Base-by-base conservation (phyloP, 2,329 filamentous ascomycete species). In the Cladophialophora bantiana region DNA sequence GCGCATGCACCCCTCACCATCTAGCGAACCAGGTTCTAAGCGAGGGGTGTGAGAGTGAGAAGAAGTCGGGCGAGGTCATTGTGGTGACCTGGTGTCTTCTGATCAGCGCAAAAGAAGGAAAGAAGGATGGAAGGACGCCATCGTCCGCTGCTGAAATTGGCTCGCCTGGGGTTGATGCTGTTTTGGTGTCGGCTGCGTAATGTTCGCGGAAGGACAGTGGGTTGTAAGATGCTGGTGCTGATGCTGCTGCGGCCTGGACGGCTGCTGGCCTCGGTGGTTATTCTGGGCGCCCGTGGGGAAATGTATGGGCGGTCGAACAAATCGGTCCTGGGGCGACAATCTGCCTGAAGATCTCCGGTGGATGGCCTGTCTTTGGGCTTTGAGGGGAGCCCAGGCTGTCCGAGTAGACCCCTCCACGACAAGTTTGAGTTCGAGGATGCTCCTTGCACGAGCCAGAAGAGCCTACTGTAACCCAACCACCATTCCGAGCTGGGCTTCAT, bases 111-210 rank as follows among this genome's bases (percentile, higher is more conserved):
- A 5, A 26, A 50, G 45, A n/a, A 50, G 42, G 42, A 50, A 42
- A 42, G 18, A 13, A 10, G 45, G 10, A 26, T 42, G 40, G 15
- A 7, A 26, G 45, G 45, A 50, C 20, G 6, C 1, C 45, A 26
- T 50, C 3, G 15, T 6, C 15, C 5, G 40, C 5, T 45, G 40
- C 40, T 18, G 40, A 45, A 45, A 45, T 45, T 45, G 1, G 59
- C 32, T 34, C 34, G 48, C 59, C 59, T 62, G 59, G 45, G 31
- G 50, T 54, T 62, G 59, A 45, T 55, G 45, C 48, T 62, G 59
- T 62, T 62, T 62, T 50, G 15, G 59, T 62, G 48, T 45, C 35
- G 35, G 59, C 52, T 55, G 52, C 50, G 52, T 35, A 62, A 32
- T 18, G n/a, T 6, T 4, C 15, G 56, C 36, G 31, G 36, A 55